A percentile compares a stretch with the other conserved stretches of the same genome.
These are phyloP conservation scores for Aurinia saxatilis DNA, from an alignment of 345 rosid species.

Conservation along the genomic window DNA sequence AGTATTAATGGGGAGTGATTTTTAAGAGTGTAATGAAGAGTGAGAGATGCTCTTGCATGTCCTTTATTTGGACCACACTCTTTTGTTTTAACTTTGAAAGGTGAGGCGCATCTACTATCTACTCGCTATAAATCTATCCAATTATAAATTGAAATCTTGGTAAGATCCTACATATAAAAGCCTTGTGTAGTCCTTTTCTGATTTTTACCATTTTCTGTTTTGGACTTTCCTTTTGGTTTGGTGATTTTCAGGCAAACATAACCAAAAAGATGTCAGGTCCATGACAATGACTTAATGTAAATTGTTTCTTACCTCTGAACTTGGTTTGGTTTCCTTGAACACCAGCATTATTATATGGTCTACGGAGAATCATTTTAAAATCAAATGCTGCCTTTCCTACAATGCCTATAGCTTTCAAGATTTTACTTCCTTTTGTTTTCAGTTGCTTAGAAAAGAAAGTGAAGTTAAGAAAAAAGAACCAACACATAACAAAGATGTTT, in stretches of 20 bases:
- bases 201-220: slow-evolving; percentile 20
- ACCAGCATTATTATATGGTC: neutral
- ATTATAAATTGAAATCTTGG: slow-evolving; percentile 12
- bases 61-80: slow-evolving; percentile 23
- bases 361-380: neutral
- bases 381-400: slow-evolving; percentile 7
- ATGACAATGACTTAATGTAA: slow-evolving; percentile 12
- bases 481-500: neutral
- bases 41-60: slow-evolving; percentile 24
- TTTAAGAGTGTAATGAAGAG: slow-evolving; percentile 16
- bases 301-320: slow-evolving; percentile 1
- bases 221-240: slow-evolving; percentile 5
- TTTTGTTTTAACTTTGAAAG: slow-evolving; percentile 29
- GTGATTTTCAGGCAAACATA: slow-evolving; percentile 19
- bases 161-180: slow-evolving; percentile 15
- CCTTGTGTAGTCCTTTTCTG: slow-evolving; percentile 27
- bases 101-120: slow-evolving; percentile 25
- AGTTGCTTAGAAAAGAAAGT: slow-evolving; percentile 5
- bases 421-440: slow-evolving; percentile 7
- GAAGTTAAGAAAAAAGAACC: neutral
- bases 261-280: slow-evolving; percentile 16
- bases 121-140: slow-evolving; percentile 9
- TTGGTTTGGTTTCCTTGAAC: slow-evolving; percentile 19
- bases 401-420: neutral
- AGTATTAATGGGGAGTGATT: no score